Evolutionary conservation across 2,329 filamentous ascomycete species (phyloP), one percentile per base, ranked within the genome.

Genomic region (Colletotrichum theobromicola): DNA sequence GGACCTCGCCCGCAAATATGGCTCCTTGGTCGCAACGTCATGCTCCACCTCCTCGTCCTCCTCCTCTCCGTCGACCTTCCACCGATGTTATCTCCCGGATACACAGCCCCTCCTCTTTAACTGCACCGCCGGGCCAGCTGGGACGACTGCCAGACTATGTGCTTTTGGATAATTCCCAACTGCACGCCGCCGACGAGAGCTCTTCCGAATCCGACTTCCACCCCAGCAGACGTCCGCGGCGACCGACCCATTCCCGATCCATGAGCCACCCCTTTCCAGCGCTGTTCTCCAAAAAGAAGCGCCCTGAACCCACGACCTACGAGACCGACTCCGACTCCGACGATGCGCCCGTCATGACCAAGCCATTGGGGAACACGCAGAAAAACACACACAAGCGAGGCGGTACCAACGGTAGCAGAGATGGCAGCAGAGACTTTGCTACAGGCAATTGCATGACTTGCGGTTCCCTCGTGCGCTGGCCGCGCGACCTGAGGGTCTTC

Each of bases 381-480:
- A 63, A 77, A 69, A 81, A 81, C 67, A 79, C 79, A 65, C 80
- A 83, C 61, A 80, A 77, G 32, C 77, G 81, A 64, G 85, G 79
- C 82, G 87, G 79, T 60, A 79, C 76, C 55, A 78, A 70, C 57
- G 75, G 72, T 15, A 83, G 81, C 37, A 86, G 82, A 77, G 90
- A 88, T 13, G 83, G 81, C 35, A 86, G 82, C 77, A 91, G 88
- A 77, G 91, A 94, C 77, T 90, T 93, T 79, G 87, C 88, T 32
- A 93, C 91, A 35, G 94, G 94, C 26, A 92, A 91, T 78, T 98
- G 95, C 82, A 95, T 96, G 90, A 96, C 95, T 37, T 98, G 95
- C 83, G 94, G 93, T 79, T 94, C 93, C 69, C 90, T 92, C 70
- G 93, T 97, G 77, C 90, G 93, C 71, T 98, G 95, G 93, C 95